Percentiles rank a stretch among this genome's conserved stretches.
Evolutionary conservation across 2,329 filamentous ascomycete species (phyloP).

Genomic region (Aspergillus ochraceoroseus): DNA sequence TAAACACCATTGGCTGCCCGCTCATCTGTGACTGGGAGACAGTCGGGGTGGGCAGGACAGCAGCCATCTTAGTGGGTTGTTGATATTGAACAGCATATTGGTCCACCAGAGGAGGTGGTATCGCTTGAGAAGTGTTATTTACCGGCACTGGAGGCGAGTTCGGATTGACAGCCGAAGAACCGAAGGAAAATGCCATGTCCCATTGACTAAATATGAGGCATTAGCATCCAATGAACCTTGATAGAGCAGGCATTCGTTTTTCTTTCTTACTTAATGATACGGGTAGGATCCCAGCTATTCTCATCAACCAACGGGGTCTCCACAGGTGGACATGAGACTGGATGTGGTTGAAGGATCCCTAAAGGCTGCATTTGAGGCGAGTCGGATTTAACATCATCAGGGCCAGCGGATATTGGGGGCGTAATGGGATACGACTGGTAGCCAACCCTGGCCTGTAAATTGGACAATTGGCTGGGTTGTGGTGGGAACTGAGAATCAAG

Average conservation of each 20-base stretch:
- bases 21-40: constrained; percentile 34
- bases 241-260: background rate
- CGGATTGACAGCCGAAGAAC: constrained; percentile 42
- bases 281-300: constrained; percentile 75
- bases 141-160: constrained; percentile 42
- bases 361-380: constrained; percentile 65
- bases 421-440: constrained; percentile 65
- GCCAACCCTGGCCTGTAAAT: constrained; percentile 46
- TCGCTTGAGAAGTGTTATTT: constrained; percentile 26
- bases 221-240: background rate
- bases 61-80: constrained; percentile 28
- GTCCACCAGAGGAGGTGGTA: constrained; percentile 25
- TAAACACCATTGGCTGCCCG: constrained; percentile 38
- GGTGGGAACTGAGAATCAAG: constrained; percentile 49
- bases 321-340: constrained; percentile 42
- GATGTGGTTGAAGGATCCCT: constrained; percentile 36
- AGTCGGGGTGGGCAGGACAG: constrained; percentile 34
- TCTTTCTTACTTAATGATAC: constrained; percentile 82
- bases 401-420: constrained; percentile 69
- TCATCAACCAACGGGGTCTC: constrained; percentile 59
- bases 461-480: constrained; percentile 48
- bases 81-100: constrained; percentile 38
- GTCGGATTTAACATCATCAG: constrained; percentile 71
- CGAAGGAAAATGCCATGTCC: constrained; percentile 88
- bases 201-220: constrained; percentile 62